A percentile compares a stretch with the other conserved stretches of the same genome.
Conservation (phyloP, 306 rosid species). For the Cucumis cinereus region DNA sequence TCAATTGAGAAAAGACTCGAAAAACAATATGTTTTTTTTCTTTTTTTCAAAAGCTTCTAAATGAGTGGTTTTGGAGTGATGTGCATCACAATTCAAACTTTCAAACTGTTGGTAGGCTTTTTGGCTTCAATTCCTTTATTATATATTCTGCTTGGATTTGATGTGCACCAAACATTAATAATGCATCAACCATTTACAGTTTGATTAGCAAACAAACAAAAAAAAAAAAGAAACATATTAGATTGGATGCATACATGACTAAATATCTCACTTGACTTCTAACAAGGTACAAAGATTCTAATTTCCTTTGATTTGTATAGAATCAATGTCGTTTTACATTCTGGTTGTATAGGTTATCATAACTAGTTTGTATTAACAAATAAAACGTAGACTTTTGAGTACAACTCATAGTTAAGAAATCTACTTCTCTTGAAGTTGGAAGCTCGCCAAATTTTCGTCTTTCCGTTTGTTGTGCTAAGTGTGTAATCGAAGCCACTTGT, state of each 20-base stretch:
- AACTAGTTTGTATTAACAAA: not conserved
- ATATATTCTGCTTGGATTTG: constrained; percentile 4
- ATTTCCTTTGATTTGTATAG: not conserved
- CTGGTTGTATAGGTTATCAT: not conserved
- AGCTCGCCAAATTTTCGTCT: not conserved
- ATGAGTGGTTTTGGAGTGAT: not conserved
- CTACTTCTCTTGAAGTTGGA: not conserved
- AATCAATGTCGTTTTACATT: not conserved
- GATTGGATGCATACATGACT: not conserved
- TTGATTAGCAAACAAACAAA: not conserved
- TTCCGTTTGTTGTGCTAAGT: not conserved
- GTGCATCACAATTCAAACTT: not conserved
- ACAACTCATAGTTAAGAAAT: not conserved
- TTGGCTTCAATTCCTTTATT: not conserved
- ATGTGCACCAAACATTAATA: constrained; percentile 2
- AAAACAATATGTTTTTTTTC: not conserved
- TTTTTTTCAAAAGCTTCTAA: not conserved
- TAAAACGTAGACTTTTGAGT: not conserved
- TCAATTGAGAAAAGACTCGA: not conserved
- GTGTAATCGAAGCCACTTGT: not conserved
- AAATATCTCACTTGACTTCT: not conserved
- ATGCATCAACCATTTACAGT: not conserved
- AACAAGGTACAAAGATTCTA: not conserved
- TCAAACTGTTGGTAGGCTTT: not conserved
- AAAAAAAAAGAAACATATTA: not conserved